Conservation (phyloP, 108 stramenopile species). For the Skeletonema grethae region DNA sequence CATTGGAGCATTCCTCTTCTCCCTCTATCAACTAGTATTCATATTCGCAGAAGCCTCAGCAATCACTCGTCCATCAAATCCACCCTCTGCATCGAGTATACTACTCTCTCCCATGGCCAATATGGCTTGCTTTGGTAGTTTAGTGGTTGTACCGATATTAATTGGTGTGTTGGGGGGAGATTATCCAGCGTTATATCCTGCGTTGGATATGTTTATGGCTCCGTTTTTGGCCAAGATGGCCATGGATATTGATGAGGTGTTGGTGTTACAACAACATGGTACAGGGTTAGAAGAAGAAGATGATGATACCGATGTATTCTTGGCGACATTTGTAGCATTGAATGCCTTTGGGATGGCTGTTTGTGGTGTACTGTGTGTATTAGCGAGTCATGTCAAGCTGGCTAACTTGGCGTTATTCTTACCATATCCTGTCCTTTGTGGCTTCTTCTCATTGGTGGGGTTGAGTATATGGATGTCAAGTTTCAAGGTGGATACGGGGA, state of each 20-base stretch:
- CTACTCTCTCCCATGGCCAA: slow-evolving; percentile 42
- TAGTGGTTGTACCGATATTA: slow-evolving; percentile 21
- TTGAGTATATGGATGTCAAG: slow-evolving; percentile 67
- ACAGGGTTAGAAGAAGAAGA: slow-evolving; percentile 19
- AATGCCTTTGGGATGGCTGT: slow-evolving; percentile 55
- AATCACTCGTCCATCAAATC: slow-evolving; percentile 58
- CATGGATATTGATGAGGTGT: slow-evolving; percentile 48
- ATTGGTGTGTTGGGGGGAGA: slow-evolving; percentile 20
- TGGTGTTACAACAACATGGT: slow-evolving; percentile 9
- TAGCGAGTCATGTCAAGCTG: slow-evolving; percentile 64
- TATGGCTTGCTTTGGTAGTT: slow-evolving; percentile 33
- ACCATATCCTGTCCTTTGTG: slow-evolving; percentile 75
- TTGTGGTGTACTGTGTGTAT: slow-evolving; percentile 43
- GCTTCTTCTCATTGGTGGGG: slow-evolving; percentile 79
- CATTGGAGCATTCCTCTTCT: slow-evolving; percentile 39
- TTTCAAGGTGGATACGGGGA: slow-evolving; percentile 58
- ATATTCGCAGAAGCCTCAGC: slow-evolving; percentile 68
- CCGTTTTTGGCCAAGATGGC: slow-evolving; percentile 74
- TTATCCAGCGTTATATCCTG: slow-evolving; percentile 48
- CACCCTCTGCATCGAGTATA: slow-evolving; percentile 7
- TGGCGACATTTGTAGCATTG: slow-evolving; percentile 66
- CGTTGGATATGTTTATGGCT: slow-evolving; percentile 66
- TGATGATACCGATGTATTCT: slow-evolving; percentile 50
- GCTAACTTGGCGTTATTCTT: slow-evolving; percentile 68
- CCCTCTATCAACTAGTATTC: slow-evolving; percentile 69